Base-by-base conservation (phyloP, 352 stramenopile genomes). In the Phytophthora brassicae region DNA sequence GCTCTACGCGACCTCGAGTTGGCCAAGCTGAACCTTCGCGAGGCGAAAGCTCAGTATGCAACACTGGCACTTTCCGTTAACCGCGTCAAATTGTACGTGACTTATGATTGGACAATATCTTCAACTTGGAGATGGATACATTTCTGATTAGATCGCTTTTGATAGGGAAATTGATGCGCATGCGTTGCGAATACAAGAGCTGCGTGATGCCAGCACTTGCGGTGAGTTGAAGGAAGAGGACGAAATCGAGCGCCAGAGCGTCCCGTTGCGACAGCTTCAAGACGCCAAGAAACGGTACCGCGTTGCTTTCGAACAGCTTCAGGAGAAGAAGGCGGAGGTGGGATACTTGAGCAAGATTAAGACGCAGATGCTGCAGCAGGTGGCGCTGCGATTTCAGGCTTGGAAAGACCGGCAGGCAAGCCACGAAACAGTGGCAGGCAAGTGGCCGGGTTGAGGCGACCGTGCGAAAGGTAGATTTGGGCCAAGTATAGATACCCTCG, bases 211-310 rank as follows among this genome's bases (percentile, higher is more conserved):
- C 12, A 17, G 12, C 0, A 36, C 54, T 31, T 43, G 33, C 35
- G 20, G 35, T 19, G 5, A 55, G 11, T 23, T 29, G 9, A 46
- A 50, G 22, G 46, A 49, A 28, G n/a, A 29, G 38, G 63, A 17
- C 3, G 29, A 49, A 48, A 65, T 19, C 3, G 29, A 47, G 29
- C 33, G 5, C 26, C 43, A 51, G 54, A 61, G 36, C n/a, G 44
- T 56, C 9, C 55, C 77, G 8, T 36, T 84, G 54, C 50, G 76
- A 50, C 79, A 85, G 56, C 64, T 91, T 22, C 83, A 81, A 39
- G 72, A 83, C 46, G 64, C 71, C 33, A 92, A 90, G 70, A 82
- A 80, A 42, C 64, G 68, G 35, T 87, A 89, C 46, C 70, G 77
- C 17, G 60, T 75, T 17, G 28, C 23, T 11, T 86, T 75, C 54